A percentile compares a stretch with the other conserved stretches of the same genome.
Evolutionary conservation across 495 filamentous ascomycete species (phyloP).

Genomic region (Xylaria castorea): DNA sequence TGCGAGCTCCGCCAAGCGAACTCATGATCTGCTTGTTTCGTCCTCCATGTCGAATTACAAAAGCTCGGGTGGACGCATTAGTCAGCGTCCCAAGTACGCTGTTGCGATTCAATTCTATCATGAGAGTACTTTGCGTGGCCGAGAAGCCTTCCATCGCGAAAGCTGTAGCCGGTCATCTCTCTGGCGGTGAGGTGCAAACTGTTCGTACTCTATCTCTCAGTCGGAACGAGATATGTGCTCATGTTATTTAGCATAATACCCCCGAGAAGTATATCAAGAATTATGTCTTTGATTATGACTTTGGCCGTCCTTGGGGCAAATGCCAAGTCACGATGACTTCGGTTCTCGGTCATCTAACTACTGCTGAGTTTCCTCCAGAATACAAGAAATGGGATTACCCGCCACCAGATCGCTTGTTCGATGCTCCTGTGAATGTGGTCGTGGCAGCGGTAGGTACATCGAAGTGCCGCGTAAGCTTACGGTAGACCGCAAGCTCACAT

Average conservation of each 20-base stretch:
- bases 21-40: conserved; percentile 27
- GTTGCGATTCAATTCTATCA: conserved; percentile 43
- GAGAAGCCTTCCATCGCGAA: conserved; percentile 97
- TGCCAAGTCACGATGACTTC: conserved; percentile 91
- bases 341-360: conserved; percentile 84
- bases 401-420: conserved; percentile 79
- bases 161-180: conserved; percentile 87
- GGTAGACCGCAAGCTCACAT: conserved; percentile 1
- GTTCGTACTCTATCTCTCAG: conserved; percentile 57
- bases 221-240: conserved; percentile 7
- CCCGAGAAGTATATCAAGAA: conserved; percentile 87
- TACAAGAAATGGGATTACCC: conserved; percentile 83
- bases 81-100: conserved; percentile 2
- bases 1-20: not conserved
- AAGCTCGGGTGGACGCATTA: conserved; percentile 20
- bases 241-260: conserved; percentile 53
- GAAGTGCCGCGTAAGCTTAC: not conserved
- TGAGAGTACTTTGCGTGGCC: conserved; percentile 84
- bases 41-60: conserved; percentile 24
- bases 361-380: conserved; percentile 69
- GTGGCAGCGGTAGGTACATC: conserved; percentile 64
- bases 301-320: conserved; percentile 78
- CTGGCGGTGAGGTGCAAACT: conserved; percentile 71
- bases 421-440: conserved; percentile 72
- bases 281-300: conserved; percentile 88